phyloP scores from a whole-genome alignment of 768 basidiomycete genomes.

The Hortiboletus campestris region DNA sequence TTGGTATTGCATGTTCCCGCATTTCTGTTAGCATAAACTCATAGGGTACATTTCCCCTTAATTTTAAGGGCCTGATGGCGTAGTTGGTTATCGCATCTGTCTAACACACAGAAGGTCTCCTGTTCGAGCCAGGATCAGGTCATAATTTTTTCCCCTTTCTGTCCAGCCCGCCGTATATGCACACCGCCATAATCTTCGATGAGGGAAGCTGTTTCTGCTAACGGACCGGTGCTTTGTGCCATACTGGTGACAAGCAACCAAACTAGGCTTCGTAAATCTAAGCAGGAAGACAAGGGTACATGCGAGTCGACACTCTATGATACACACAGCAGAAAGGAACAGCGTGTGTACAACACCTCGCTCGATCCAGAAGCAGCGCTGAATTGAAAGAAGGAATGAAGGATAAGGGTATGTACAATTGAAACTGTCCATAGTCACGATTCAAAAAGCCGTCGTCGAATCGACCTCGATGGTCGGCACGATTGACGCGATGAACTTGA shows the following conservation, averaged over 20 bases:
- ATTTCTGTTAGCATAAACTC: not conserved
- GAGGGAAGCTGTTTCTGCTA: not conserved
- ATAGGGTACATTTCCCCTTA: not conserved
- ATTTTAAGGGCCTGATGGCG: slow-evolving; percentile 27
- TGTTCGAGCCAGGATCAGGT: slow-evolving; percentile 62
- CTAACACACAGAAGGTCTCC: slow-evolving; percentile 76
- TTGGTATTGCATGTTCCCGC: too few relatives aligned
- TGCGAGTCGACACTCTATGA: slow-evolving; percentile 24
- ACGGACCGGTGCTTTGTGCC: not conserved
- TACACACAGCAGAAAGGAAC: slow-evolving; percentile 8
- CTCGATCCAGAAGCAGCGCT: slow-evolving; percentile 2
- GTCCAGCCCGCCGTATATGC: too few relatives aligned
- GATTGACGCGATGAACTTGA: slow-evolving; percentile 98
- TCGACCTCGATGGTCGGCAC: slow-evolving; percentile 99
- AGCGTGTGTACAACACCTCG: not conserved
- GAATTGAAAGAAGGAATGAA: not conserved
- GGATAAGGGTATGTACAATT: slow-evolving; percentile 15
- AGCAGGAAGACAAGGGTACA: slow-evolving; percentile 22
- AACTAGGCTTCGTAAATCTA: slow-evolving; percentile 2
- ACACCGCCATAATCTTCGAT: too few relatives aligned
- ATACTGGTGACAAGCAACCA: not conserved
- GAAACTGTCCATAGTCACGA: slow-evolving; percentile 1
- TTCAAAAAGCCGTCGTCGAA: slow-evolving; percentile 74
- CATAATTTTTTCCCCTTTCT: slow-evolving; percentile 7
- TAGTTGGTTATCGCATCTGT: slow-evolving; percentile 77